Percentiles rank a stretch among this genome's conserved stretches.
phyloP scores from a whole-genome alignment of 768 basidiomycete genomes.

The Serendipita vermifera region DNA sequence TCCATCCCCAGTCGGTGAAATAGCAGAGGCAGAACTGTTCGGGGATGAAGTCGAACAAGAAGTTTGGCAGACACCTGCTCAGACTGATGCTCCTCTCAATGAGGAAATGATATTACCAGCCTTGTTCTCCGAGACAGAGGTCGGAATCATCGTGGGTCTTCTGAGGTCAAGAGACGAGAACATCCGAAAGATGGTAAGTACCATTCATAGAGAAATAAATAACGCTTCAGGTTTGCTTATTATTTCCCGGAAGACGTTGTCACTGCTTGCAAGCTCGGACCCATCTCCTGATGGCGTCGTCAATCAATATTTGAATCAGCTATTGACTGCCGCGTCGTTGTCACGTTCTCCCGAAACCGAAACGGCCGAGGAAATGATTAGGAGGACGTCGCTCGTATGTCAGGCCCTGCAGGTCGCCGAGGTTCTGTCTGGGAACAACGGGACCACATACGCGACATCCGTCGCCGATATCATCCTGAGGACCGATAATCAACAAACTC shows the following conservation, averaged over 20 bases:
- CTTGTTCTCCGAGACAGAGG: neutral
- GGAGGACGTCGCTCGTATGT: neutral
- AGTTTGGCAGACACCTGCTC: too few relatives aligned
- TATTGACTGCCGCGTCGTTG: neutral
- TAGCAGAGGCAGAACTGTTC: too few relatives aligned
- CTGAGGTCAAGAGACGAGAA: neutral
- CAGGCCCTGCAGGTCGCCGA: constrained; percentile 1
- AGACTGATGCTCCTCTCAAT: too few relatives aligned
- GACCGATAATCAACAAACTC: neutral
- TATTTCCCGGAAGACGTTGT: neutral
- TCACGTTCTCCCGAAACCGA: neutral
- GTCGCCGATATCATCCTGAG: neutral
- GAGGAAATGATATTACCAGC: neutral
- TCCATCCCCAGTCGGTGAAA: too few relatives aligned
- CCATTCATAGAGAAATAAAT: too few relatives aligned
- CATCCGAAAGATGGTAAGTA: constrained; percentile 3
- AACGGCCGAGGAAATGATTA: neutral
- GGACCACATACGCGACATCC: neutral
- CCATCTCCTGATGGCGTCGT: neutral
- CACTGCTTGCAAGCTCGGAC: neutral
- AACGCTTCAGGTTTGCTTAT: neutral
- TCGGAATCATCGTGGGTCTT: neutral
- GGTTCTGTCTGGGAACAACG: neutral
- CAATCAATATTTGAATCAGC: neutral
- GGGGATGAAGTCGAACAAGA: too few relatives aligned